These are phyloP conservation scores for Didymella arachidicola DNA, from an alignment of 2,329 filamentous ascomycete genomes.

Conservation along the genomic window DNA sequence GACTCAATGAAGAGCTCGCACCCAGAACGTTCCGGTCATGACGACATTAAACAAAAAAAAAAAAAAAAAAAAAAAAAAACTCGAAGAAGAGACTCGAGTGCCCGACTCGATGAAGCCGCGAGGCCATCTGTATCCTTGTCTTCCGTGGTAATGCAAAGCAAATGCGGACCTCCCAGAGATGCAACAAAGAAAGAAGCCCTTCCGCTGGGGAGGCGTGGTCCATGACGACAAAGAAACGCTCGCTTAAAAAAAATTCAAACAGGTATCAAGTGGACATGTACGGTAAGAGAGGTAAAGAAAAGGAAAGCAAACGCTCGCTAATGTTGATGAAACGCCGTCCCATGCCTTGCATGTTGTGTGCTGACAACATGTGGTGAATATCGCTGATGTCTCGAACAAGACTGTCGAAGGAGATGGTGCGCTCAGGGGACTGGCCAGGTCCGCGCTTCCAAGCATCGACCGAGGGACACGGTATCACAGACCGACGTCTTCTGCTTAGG, in stretches of 20 bases:
- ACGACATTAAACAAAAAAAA: conserved; percentile 53
- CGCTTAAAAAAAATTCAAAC: conserved; percentile 54
- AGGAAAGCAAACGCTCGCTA: conserved; percentile 48
- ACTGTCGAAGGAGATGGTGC: conserved; percentile 51
- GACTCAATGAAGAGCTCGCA: conserved; percentile 49
- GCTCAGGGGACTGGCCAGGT: conserved; percentile 54
- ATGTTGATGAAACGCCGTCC: conserved; percentile 63
- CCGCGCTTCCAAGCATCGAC: conserved; percentile 49
- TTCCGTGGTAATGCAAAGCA: conserved; percentile 53
- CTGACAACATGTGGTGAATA: conserved; percentile 38
- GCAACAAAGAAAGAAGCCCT: conserved; percentile 43
- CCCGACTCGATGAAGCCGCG: conserved; percentile 53
- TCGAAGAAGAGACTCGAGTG: conserved; percentile 44
- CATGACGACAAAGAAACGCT: conserved; percentile 45
- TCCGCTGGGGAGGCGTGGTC: conserved; percentile 44
- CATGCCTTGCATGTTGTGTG: conserved; percentile 58
- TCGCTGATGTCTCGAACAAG: conserved; percentile 56
- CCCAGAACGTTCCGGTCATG: conserved; percentile 30
- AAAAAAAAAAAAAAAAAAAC: conserved; percentile 44
- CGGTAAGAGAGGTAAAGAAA: conserved; percentile 31
- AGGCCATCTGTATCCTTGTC: conserved; percentile 51
- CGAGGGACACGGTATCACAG: conserved; percentile 38
- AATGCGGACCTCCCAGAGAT: conserved; percentile 56
- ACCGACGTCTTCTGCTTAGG: conserved; percentile 64
- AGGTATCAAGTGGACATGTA: conserved; percentile 50